phyloP scores from a whole-genome alignment of 208 protist genomes.

The Trichomonas tenax region DNA sequence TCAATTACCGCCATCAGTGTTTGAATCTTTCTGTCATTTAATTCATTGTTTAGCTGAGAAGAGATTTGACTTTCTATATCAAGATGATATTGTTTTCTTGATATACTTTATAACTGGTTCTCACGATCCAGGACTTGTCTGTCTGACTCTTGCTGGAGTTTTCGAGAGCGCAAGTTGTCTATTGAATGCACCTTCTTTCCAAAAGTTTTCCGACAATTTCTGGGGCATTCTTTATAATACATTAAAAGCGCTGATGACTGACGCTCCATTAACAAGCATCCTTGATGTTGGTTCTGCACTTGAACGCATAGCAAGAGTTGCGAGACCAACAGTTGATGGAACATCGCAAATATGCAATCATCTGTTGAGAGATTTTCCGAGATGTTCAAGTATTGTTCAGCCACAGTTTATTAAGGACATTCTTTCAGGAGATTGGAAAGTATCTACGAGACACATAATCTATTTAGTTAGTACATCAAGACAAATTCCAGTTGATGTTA shows the following conservation, averaged over 20 bases:
- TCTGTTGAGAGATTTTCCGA: neutral
- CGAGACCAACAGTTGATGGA: neutral
- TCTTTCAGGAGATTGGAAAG: neutral
- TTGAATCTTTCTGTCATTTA: neutral
- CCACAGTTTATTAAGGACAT: neutral
- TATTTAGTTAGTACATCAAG: neutral
- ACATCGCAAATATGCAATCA: neutral
- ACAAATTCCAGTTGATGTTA: neutral
- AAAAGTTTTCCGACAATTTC: neutral
- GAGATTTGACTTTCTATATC: neutral
- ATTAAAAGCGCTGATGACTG: neutral
- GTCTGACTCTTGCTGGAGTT: neutral
- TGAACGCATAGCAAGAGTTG: neutral
- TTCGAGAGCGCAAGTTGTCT: neutral
- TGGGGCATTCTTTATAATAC: neutral
- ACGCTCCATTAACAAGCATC: neutral
- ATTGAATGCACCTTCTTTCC: neutral
- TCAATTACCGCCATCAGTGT: neutral
- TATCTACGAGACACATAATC: neutral
- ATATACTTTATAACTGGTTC: neutral
- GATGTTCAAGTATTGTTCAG: neutral
- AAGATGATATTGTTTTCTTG: neutral
- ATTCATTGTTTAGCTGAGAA: neutral
- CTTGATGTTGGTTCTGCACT: neutral
- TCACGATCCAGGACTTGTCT: neutral